phyloP scores from a whole-genome alignment of 2,329 filamentous ascomycete genomes.

The Didymellaceae sp. region DNA sequence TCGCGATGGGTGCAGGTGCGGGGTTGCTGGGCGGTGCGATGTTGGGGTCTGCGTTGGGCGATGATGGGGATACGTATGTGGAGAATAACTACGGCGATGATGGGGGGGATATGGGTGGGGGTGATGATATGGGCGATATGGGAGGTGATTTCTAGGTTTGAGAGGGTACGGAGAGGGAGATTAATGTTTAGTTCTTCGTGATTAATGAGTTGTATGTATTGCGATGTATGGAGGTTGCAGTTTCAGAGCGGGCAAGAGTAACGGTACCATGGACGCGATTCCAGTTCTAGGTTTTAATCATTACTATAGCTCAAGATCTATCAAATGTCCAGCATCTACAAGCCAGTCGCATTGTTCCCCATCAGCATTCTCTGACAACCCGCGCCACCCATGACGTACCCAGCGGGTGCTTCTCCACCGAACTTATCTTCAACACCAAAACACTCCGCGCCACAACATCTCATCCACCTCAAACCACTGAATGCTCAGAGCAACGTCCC shows the following conservation, averaged over 20 bases:
- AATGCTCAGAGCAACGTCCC: constrained; percentile 32
- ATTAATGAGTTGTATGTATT: too few relatives aligned
- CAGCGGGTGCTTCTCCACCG: constrained; percentile 17
- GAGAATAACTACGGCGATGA: constrained; percentile 40
- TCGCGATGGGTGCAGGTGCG: constrained; percentile 79
- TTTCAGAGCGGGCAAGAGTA: too few relatives aligned
- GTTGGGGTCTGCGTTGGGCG: constrained; percentile 67
- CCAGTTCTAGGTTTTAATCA: too few relatives aligned
- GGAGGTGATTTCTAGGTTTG: constrained; percentile 5
- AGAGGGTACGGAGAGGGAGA: not conserved
- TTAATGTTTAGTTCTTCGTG: not conserved
- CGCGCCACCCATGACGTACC: constrained; percentile 27
- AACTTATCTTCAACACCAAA: constrained; percentile 20
- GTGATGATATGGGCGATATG: constrained; percentile 1
- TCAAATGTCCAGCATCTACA: not conserved
- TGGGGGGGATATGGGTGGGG: constrained; percentile 10
- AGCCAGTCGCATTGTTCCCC: not conserved
- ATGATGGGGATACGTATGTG: constrained; percentile 35
- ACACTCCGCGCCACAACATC: constrained; percentile 25
- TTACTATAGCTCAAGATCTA: too few relatives aligned
- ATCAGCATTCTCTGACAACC: too few relatives aligned
- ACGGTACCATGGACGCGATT: too few relatives aligned
- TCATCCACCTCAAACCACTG: not conserved
- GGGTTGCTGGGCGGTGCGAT: constrained; percentile 80
- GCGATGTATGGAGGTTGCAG: too few relatives aligned